Evolutionary conservation across 768 basidiomycete genomes (phyloP).

Genomic region (Baorangia bicolor): DNA sequence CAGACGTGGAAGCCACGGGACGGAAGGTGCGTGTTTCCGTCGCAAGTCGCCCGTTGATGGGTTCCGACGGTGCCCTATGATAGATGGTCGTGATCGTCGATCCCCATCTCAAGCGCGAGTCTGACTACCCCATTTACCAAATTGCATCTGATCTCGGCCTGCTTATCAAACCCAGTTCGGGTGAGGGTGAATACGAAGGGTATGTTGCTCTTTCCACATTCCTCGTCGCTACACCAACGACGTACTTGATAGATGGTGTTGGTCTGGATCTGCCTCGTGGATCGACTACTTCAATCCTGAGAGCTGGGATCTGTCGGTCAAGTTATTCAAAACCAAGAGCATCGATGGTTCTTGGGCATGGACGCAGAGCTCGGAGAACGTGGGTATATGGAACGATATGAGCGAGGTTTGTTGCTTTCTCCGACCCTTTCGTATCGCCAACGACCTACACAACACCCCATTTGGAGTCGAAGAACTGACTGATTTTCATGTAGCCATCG

Average conservation of each 20-base stretch:
- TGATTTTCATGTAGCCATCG: conserved; percentile 61
- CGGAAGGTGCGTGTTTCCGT: conserved; percentile 61
- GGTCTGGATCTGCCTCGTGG: conserved; percentile 96
- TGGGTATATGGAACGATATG: conserved; percentile 99
- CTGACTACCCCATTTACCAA: conserved; percentile 79
- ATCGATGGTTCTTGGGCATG: conserved; percentile 65
- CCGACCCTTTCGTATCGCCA: too few species aligned
- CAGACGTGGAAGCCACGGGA: conserved; percentile 79
- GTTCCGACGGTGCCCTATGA: neutral
- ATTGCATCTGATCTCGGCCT: conserved; percentile 79
- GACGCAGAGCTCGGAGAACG: conserved; percentile 75
- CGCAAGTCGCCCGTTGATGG: neutral
- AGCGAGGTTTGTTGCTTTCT: conserved; percentile 70
- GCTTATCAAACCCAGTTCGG: conserved; percentile 79
- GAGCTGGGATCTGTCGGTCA: conserved; percentile 89
- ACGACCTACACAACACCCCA: too few species aligned
- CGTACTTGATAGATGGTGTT: conserved; percentile 68
- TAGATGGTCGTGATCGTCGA: conserved; percentile 99
- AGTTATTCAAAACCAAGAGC: conserved; percentile 67
- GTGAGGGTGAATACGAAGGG: conserved; percentile 87
- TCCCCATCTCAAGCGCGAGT: conserved; percentile 87
- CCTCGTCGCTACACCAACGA: neutral
- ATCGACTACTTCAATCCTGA: conserved; percentile 94
- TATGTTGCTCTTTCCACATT: conserved; percentile 1
- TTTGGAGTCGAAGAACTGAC: neutral